A percentile compares a stretch with the other conserved stretches of the same genome.
Evolutionary conservation across 1,284 basidiomycete genomes (phyloP).

Genomic region (Volvariella volvacea): DNA sequence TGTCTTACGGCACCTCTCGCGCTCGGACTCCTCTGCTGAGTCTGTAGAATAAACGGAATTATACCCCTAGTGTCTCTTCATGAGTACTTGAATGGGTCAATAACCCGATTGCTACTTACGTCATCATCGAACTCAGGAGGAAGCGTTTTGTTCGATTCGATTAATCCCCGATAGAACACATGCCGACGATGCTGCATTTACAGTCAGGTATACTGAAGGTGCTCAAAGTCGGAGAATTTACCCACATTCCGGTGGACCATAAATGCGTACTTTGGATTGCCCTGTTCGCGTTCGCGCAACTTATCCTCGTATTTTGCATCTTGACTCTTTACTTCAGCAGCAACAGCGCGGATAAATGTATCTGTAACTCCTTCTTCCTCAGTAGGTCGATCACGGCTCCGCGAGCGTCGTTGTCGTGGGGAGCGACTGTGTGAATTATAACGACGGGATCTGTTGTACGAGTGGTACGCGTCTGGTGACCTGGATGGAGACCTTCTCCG

Average conservation of each 20-base stretch:
- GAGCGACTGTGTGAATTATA: slow-evolving; percentile 33
- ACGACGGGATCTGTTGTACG: slow-evolving; percentile 26
- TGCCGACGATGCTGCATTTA: slow-evolving; percentile 68
- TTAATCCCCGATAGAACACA: slow-evolving; percentile 72
- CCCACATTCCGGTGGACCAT: slow-evolving; percentile 64
- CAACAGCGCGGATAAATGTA: slow-evolving; percentile 80
- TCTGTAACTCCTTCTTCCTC: slow-evolving; percentile 73
- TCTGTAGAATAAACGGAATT: slow-evolving; percentile 92
- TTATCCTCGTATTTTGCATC: slow-evolving; percentile 73
- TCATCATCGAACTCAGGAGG: slow-evolving; percentile 83
- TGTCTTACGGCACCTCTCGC: slow-evolving; percentile 69
- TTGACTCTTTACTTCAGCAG: slow-evolving; percentile 77
- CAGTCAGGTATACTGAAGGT: slow-evolving; percentile 7
- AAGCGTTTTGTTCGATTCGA: slow-evolving; percentile 56
- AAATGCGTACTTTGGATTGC: slow-evolving; percentile 82
- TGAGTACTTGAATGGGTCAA: slow-evolving; percentile 6
- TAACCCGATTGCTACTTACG: slow-evolving; percentile 31
- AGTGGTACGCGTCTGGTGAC: too few relatives aligned
- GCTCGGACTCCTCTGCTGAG: slow-evolving; percentile 90
- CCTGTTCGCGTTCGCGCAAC: slow-evolving; percentile 69
- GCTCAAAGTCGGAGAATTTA: slow-evolving; percentile 6
- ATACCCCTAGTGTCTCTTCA: slow-evolving; percentile 58
- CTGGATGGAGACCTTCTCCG: slow-evolving; percentile 22
- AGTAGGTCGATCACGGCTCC: slow-evolving; percentile 25
- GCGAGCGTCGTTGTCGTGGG: slow-evolving; percentile 29